phyloP scores from a whole-genome alignment of 352 stramenopile genomes.

The Pilasporangium apinafurcum region DNA sequence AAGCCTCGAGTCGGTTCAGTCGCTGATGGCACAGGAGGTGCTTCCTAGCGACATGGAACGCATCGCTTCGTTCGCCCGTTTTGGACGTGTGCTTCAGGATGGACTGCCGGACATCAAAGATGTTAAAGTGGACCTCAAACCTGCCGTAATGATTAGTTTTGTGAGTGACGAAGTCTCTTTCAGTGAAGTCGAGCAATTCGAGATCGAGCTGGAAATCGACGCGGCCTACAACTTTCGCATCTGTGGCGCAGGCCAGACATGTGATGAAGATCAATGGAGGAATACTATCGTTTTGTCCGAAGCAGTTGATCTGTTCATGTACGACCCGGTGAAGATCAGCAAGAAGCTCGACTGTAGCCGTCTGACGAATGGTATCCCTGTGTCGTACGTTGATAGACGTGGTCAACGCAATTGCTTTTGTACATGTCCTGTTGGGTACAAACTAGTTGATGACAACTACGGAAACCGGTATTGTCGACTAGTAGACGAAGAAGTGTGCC shows the following conservation, averaged over 20 bases:
- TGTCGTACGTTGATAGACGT: constrained; percentile 31
- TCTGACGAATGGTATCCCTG: constrained; percentile 30
- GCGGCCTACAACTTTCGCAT: constrained; percentile 9
- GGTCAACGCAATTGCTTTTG: constrained; percentile 48
- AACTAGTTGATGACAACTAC: constrained; percentile 7
- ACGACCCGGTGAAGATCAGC: constrained; percentile 48
- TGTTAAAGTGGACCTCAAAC: too few relatives aligned
- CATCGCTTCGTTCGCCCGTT: constrained; percentile 1
- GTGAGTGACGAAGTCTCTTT: constrained; percentile 5
- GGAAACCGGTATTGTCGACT: constrained; percentile 18
- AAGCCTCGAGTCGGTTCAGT: too few relatives aligned
- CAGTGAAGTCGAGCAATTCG: constrained; percentile 8
- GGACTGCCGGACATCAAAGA: background rate
- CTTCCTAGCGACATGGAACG: constrained; percentile 1
- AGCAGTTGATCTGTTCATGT: constrained; percentile 45
- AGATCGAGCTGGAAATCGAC: constrained; percentile 5
- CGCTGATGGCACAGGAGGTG: too few relatives aligned
- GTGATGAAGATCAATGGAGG: constrained; percentile 10
- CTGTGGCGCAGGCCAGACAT: constrained; percentile 11
- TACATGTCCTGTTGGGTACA: constrained; percentile 32
- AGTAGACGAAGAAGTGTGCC: constrained; percentile 18
- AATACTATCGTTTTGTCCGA: constrained; percentile 28
- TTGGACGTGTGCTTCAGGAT: constrained; percentile 4
- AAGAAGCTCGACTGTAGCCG: constrained; percentile 26
- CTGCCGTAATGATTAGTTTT: constrained; percentile 11